Evolutionary conservation across 106 monocot genomes (phyloP).

Genomic region (Acorus gramineus): DNA sequence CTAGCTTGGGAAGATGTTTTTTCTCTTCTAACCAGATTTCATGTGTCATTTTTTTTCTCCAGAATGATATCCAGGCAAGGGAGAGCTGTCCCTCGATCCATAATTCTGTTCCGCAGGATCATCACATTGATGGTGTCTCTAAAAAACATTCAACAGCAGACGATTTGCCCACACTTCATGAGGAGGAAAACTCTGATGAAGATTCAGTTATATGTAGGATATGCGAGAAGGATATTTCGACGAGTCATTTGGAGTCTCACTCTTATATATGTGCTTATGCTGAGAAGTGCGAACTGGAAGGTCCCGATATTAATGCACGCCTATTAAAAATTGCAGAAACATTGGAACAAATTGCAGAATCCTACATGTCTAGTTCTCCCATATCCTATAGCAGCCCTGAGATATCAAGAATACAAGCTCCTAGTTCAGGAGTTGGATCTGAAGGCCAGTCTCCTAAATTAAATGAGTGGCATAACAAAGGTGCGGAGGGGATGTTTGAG

Average conservation of each 20-base stretch:
- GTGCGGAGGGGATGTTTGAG: constrained; percentile 69
- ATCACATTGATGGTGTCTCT: constrained; percentile 11
- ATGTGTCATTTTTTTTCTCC: not conserved
- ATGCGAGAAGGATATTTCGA: constrained; percentile 50
- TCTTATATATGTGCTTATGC: constrained; percentile 74
- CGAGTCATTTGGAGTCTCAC: constrained; percentile 45
- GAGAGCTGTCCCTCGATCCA: constrained; percentile 3
- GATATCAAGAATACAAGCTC: constrained; percentile 29
- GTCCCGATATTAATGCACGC: constrained; percentile 36
- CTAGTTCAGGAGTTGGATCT: constrained; percentile 18
- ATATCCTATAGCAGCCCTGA: constrained; percentile 33
- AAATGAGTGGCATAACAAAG: constrained; percentile 50
- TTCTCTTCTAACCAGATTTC: not conserved
- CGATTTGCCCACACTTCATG: constrained; percentile 15
- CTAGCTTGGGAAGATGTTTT: not conserved
- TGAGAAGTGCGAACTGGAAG: constrained; percentile 61
- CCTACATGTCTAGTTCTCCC: constrained; percentile 21
- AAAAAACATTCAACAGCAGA: constrained; percentile 1
- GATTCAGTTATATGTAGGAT: constrained; percentile 60
- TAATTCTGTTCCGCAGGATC: not conserved
- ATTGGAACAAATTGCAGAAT: constrained; percentile 51
- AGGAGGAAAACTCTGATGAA: constrained; percentile 15
- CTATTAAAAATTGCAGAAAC: constrained; percentile 35
- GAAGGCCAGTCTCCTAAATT: constrained; percentile 37
- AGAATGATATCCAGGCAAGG: constrained; percentile 17